Conservation (phyloP, 768 basidiomycete species). For the Lepiota venenata region DNA sequence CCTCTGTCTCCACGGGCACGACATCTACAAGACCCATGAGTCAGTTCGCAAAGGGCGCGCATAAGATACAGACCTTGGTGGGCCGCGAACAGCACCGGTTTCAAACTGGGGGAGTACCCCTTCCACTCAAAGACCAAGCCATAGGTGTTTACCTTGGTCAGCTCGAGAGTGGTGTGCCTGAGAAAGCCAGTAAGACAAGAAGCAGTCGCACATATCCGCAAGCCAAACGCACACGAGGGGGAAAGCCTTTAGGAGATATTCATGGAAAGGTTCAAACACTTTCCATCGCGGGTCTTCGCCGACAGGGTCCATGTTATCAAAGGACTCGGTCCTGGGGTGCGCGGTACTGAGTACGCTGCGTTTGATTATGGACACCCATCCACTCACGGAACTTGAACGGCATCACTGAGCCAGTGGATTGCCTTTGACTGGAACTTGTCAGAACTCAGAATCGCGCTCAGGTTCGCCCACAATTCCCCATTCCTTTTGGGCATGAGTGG, state of each 20-base stretch:
- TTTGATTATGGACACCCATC: neutral
- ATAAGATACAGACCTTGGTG: conserved; percentile 51
- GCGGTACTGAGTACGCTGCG: neutral
- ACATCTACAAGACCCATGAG: conserved; percentile 42
- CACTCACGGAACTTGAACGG: conserved; percentile 42
- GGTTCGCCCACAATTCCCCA: conserved; percentile 30
- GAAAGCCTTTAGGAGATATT: conserved; percentile 46
- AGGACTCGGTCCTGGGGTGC: conserved; percentile 45
- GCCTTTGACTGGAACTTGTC: conserved; percentile 37
- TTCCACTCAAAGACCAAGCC: conserved; percentile 74
- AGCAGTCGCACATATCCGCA: neutral
- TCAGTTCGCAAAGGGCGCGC: neutral
- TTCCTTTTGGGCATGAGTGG: conserved; percentile 37
- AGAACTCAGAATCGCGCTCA: conserved; percentile 29
- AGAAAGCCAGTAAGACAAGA: neutral
- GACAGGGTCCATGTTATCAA: conserved; percentile 44
- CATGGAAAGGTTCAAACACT: conserved; percentile 49
- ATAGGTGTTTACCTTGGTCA: conserved; percentile 75
- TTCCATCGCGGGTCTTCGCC: conserved; percentile 54
- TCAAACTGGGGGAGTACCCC: conserved; percentile 57
- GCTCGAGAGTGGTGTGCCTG: conserved; percentile 55
- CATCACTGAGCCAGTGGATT: conserved; percentile 45
- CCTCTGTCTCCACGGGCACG: conserved; percentile 58
- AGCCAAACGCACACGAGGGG: conserved; percentile 56
- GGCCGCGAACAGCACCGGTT: conserved; percentile 66